These are phyloP conservation scores for Sonneratia caseolaris DNA, from an alignment of 345 rosid species.

Conservation along the genomic window DNA sequence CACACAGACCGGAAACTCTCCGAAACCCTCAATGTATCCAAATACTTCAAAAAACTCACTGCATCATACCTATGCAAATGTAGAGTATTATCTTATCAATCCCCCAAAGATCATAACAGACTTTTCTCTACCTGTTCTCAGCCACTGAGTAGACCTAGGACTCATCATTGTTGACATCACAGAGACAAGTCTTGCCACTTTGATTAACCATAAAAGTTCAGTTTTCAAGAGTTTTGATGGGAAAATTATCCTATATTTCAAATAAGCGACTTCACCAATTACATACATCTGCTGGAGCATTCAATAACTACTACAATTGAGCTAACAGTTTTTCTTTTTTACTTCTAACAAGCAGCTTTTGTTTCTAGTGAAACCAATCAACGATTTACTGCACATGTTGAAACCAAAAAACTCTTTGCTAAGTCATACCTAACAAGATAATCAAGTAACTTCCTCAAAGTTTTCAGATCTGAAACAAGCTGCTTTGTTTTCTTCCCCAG, in stretches of 20 bases:
- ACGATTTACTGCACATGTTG: not conserved
- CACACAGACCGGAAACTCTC: constrained; percentile 98
- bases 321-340: not conserved
- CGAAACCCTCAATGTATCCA: constrained; percentile 88
- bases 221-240: not conserved
- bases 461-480: constrained; percentile 96
- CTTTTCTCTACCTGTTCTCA: not conserved
- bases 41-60: constrained; percentile 87
- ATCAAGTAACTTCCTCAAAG: constrained; percentile 84
- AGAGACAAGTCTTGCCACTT: not conserved
- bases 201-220: not conserved
- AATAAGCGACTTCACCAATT: not conserved
- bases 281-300: not conserved
- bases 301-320: not conserved
- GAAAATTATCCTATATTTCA: not conserved
- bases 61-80: constrained; percentile 77
- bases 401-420: not conserved
- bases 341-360: not conserved
- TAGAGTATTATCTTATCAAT: constrained; percentile 6
- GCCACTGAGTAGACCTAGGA: not conserved
- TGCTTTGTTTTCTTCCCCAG: constrained; percentile 91
- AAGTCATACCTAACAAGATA: constrained; percentile 79
- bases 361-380: not conserved
- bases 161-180: not conserved
- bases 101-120: constrained; percentile 1